A percentile compares a stretch with the other conserved stretches of the same genome.
phyloP scores from a whole-genome alignment of 1,284 basidiomycete species.

The Schizophyllum amplum region DNA sequence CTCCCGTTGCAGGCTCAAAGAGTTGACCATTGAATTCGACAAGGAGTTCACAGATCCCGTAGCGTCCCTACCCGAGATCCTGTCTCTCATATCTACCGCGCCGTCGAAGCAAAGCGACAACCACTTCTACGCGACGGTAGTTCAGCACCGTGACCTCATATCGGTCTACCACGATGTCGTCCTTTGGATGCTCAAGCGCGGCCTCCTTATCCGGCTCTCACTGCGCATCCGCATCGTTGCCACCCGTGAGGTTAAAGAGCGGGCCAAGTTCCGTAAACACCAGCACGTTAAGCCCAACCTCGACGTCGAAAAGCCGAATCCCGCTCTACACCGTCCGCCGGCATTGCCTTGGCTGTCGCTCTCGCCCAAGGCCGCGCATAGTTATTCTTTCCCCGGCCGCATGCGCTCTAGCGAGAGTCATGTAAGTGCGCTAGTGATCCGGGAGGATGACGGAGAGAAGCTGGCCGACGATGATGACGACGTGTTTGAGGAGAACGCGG shows the following conservation, averaged over 20 bases:
- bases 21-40: slow-evolving; percentile 58
- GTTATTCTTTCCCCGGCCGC: slow-evolving; percentile 28
- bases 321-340: slow-evolving; percentile 15
- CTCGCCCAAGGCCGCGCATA: slow-evolving; percentile 41
- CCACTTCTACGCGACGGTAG: slow-evolving; percentile 74
- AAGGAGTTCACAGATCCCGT: slow-evolving; percentile 59
- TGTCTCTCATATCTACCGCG: slow-evolving; percentile 64
- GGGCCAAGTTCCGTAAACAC: slow-evolving; percentile 41
- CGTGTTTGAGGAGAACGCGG: slow-evolving; percentile 15
- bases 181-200: slow-evolving; percentile 87
- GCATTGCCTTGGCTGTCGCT: slow-evolving; percentile 35
- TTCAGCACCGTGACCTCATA: slow-evolving; percentile 59
- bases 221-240: slow-evolving; percentile 82
- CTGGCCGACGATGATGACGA: slow-evolving; percentile 23
- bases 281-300: slow-evolving; percentile 28
- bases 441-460: slow-evolving; percentile 26
- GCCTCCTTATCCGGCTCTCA: slow-evolving; percentile 81
- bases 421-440: slow-evolving; percentile 30
- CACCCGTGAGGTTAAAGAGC: slow-evolving; percentile 67
- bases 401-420: slow-evolving; percentile 31
- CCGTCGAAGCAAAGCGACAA: slow-evolving; percentile 52
- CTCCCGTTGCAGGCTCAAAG: slow-evolving; percentile 38
- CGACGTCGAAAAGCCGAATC: slow-evolving; percentile 15
- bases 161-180: slow-evolving; percentile 76
- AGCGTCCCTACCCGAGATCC: slow-evolving; percentile 65